Evolutionary conservation across 2,329 filamentous ascomycete genomes (phyloP).

Genomic region (Nannizzia gypsea): DNA sequence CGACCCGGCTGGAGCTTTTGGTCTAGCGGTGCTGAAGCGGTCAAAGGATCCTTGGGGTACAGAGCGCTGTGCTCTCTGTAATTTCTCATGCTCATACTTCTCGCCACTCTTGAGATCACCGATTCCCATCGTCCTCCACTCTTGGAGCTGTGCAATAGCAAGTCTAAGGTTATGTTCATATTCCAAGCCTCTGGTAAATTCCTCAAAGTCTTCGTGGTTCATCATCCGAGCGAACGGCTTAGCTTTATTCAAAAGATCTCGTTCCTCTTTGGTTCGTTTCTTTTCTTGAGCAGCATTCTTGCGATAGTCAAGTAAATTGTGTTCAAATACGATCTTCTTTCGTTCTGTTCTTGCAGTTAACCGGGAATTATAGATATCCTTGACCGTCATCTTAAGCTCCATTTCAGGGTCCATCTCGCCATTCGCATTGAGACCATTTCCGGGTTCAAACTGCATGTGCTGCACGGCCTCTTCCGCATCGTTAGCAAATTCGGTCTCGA

Average conservation of each 20-base stretch:
- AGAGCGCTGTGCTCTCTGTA: constrained; percentile 53
- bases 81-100: constrained; percentile 86
- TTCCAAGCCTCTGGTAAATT: constrained; percentile 69
- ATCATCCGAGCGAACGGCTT: constrained; percentile 97
- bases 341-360: constrained; percentile 83
- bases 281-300: constrained; percentile 86
- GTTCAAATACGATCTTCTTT: constrained; percentile 94
- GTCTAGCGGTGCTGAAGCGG: constrained; percentile 61
- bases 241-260: constrained; percentile 78
- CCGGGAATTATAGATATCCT: constrained; percentile 94
- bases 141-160: constrained; percentile 80
- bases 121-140: constrained; percentile 80
- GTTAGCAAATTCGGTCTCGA: constrained; percentile 95
- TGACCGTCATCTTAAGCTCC: constrained; percentile 92
- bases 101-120: constrained; percentile 75
- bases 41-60: constrained; percentile 71
- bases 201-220: constrained; percentile 83
- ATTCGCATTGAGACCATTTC: constrained; percentile 82
- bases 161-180: constrained; percentile 86
- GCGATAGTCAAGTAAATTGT: constrained; percentile 82
- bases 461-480: constrained; percentile 97
- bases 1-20: constrained; percentile 55
- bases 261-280: constrained; percentile 90
- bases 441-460: constrained; percentile 95
- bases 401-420: constrained; percentile 88